Conservation (phyloP, 2,329 filamentous ascomycete species). For the Colletotrichum sp. region DNA sequence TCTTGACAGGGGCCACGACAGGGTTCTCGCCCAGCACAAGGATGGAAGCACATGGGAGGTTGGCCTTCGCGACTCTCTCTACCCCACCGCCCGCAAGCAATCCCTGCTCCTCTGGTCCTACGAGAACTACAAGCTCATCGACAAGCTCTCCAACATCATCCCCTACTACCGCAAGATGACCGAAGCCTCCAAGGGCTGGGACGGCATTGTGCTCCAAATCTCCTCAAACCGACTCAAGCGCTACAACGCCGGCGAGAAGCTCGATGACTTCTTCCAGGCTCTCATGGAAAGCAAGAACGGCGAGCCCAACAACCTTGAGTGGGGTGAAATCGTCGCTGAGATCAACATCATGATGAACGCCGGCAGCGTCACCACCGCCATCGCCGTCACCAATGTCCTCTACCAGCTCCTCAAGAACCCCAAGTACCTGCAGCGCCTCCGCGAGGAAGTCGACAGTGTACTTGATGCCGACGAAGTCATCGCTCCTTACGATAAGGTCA, state of each 20-base stretch:
- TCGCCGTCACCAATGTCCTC: conserved; percentile 57
- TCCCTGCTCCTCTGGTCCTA: conserved; percentile 56
- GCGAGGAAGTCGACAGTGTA: conserved; percentile 50
- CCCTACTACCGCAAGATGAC: conserved; percentile 46
- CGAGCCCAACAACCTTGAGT: conserved; percentile 50
- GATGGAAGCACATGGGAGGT: conserved; percentile 51
- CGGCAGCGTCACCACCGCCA: conserved; percentile 53
- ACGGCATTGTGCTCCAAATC: conserved; percentile 45
- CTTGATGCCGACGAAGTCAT: conserved; percentile 47
- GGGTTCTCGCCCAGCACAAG: conserved; percentile 43
- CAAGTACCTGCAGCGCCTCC: conserved; percentile 38
- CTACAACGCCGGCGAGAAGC: conserved; percentile 56
- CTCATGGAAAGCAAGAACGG: conserved; percentile 31
- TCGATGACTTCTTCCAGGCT: conserved; percentile 41
- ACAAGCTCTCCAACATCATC: conserved; percentile 51
- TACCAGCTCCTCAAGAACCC: conserved; percentile 57
- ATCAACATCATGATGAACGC: conserved; percentile 58
- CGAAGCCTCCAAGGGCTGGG: conserved; percentile 44
- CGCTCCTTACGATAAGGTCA: conserved; percentile 54
- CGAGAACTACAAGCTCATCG: conserved; percentile 52
- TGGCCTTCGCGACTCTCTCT: conserved; percentile 55
- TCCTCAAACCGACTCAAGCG: conserved; percentile 30
- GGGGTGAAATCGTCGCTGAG: conserved; percentile 64
- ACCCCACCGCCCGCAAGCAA: conserved; percentile 55
- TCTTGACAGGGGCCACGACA: conserved; percentile 53